phyloP scores from a whole-genome alignment of 2,329 filamentous ascomycete species.

The Mariannaea elegans region DNA sequence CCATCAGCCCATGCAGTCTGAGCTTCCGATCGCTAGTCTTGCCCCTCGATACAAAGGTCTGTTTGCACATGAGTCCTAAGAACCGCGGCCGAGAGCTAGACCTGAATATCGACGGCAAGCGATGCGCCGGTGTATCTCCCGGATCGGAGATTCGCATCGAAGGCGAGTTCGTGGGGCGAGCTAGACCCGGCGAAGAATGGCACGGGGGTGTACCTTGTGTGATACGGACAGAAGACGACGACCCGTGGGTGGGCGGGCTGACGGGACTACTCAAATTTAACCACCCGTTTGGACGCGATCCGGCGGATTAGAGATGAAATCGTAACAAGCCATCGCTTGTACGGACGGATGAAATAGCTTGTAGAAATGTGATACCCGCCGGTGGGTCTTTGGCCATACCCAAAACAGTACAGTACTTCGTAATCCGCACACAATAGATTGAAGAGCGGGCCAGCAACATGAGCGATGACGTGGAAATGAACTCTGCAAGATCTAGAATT shows the following conservation, averaged over 20 bases:
- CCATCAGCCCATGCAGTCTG: constrained; percentile 91
- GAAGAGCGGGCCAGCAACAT: no score
- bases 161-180: constrained; percentile 76
- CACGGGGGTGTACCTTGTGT: constrained; percentile 90
- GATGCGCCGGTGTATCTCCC: constrained; percentile 72
- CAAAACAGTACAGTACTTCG: background rate
- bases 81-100: constrained; percentile 81
- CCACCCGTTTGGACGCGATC: constrained; percentile 80
- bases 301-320: constrained; percentile 43
- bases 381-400: no score
- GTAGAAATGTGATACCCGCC: constrained; percentile 17
- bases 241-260: constrained; percentile 95
- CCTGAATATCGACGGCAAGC: constrained; percentile 80
- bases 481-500: background rate
- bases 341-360: background rate
- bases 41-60: constrained; percentile 85
- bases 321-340: constrained; percentile 14
- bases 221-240: constrained; percentile 79
- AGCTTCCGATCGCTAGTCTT: constrained; percentile 92
- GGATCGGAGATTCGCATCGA: constrained; percentile 89
- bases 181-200: constrained; percentile 59
- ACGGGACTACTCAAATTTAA: constrained; percentile 97
- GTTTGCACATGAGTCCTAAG: constrained; percentile 81
- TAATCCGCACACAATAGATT: background rate
- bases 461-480: background rate